Base-by-base conservation (phyloP, 1,284 basidiomycete genomes). In the Gastroboletus turbinatus region DNA sequence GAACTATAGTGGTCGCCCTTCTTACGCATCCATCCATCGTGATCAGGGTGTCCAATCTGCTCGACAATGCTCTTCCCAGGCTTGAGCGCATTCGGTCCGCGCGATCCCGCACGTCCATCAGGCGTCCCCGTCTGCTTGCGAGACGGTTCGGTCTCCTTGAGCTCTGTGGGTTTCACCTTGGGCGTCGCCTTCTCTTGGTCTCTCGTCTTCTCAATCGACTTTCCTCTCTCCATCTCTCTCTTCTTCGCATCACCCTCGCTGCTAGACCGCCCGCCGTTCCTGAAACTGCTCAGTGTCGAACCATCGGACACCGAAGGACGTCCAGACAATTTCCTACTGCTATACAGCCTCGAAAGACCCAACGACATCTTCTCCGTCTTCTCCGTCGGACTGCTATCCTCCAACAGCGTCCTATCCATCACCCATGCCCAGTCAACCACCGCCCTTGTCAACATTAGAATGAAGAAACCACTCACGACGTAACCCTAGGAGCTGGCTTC, bases 1-100 rank as follows among this genome's bases (percentile, higher is more conserved):
- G 82, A 82, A 67, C 93, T 94, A 75, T 98, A 98, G 57, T 89
- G 80, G 53, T 98, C 96, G 19, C 94, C 92, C 75, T 88, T 93
- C 82, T 99, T 99, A 71, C 91, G 83, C 86, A 99, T 90, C 90
- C 94, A 98, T 10, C 97, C 95, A 25, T 82, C 78, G 70, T 92
- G 86, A 74, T 98, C 95, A 16, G 93, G 86, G 40, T 82, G 82
- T 16, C 95, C 94, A 60, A 98, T 95, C 74, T 95, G 91, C 59
- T 92, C 85, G 47, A 96, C 72, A 38, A 96, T 89, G 61, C 81
- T 89, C 73, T 81, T 78, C 0, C 87, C 88, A 40, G 81, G 78
- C 68, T 84, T 85, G 57, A 90, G 70, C 1, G 70, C 73, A 42
- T 70, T 67, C 9, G 66, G 68, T 44, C 66, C 71, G 13, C 58